Base-by-base conservation (phyloP, 306 rosid species). In the Citrullus mucosospermus region DNA sequence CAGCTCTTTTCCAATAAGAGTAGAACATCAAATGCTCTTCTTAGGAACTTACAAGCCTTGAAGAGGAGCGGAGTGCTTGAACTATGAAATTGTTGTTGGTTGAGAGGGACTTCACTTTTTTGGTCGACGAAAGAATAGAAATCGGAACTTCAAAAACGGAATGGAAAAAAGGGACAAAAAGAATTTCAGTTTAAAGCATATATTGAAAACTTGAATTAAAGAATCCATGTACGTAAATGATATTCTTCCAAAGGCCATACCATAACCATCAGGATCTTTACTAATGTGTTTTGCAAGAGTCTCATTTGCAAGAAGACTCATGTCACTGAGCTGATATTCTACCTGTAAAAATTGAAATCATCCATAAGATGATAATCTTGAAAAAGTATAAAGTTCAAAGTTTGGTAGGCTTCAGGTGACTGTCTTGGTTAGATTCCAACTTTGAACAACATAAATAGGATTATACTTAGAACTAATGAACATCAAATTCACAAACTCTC, bases 201-300 rank as follows among this genome's bases (percentile, higher is more conserved):
- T 38, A 55, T 69, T 54, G 1, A 46, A 50, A 70, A 17, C 43
- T 2, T 34, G 39, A 56, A 41, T 36, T 5, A 9, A 30, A 32
- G 17, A 15, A 81, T 69, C 38, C 39, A 15, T 77, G 68, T 18
- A 60, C 28, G 51, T 54, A 75, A 41, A 55, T 25, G 1, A 25
- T 48, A 75, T 73, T 61, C 77, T 88, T 85, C 13, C 43, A 71
- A 14, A 71, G 59, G 59, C 18, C 16, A 72, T 85, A 95, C 99
- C 97, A 76, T 84, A 92, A 56, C 97, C 97, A 85, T 95, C 97
- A 55, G 97, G 97, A 83, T 95, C 99, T 85, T 88, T 95, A 80
- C 88, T 85, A 8, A 85, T 81, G 85, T 95, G 97, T 80, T 88
- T 95, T 81, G 78, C 85, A 71, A 95, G 88, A 79, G 96, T 78